These are phyloP conservation scores for Sclerospora graminicola DNA, from an alignment of 352 stramenopile species.

Conservation along the genomic window DNA sequence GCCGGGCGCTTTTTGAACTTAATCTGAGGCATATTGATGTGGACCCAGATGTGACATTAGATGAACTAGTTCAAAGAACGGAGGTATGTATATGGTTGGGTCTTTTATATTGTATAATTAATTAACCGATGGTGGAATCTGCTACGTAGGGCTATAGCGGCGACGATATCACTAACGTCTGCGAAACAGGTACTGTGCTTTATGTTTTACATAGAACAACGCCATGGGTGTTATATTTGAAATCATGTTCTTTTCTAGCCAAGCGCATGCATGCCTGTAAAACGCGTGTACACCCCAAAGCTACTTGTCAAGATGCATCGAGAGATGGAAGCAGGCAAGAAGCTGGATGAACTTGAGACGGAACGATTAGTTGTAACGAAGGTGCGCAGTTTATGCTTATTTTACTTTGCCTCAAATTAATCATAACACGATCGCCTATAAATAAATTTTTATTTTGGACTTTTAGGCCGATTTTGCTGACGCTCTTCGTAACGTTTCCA, in stretches of 20 bases:
- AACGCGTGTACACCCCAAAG: slow-evolving; percentile 62
- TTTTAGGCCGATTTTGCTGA: slow-evolving; percentile 40
- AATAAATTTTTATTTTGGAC: not conserved
- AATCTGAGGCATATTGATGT: slow-evolving; percentile 75
- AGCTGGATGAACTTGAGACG: slow-evolving; percentile 35
- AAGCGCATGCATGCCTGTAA: slow-evolving; percentile 81
- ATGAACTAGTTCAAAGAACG: slow-evolving; percentile 55
- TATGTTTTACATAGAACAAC: not conserved
- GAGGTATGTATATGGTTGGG: slow-evolving; percentile 25
- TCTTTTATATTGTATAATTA: not conserved
- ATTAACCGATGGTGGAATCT: not conserved
- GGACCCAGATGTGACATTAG: slow-evolving; percentile 63
- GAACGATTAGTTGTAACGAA: slow-evolving; percentile 56
- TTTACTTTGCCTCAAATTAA: too few relatives aligned
- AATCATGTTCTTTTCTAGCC: slow-evolving; percentile 17
- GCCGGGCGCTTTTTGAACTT: slow-evolving; percentile 62
- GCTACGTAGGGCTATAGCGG: slow-evolving; percentile 39
- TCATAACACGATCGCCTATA: not conserved
- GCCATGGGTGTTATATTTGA: not conserved
- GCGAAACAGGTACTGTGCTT: slow-evolving; percentile 27
- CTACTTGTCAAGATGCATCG: slow-evolving; percentile 44
- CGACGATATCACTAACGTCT: slow-evolving; percentile 50
- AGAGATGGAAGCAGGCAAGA: slow-evolving; percentile 29
- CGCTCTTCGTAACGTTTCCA: slow-evolving; percentile 68
- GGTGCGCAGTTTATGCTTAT: slow-evolving; percentile 10